These are phyloP conservation scores for Xylaria venustula DNA, from an alignment of 495 filamentous ascomycete genomes.

Conservation along the genomic window DNA sequence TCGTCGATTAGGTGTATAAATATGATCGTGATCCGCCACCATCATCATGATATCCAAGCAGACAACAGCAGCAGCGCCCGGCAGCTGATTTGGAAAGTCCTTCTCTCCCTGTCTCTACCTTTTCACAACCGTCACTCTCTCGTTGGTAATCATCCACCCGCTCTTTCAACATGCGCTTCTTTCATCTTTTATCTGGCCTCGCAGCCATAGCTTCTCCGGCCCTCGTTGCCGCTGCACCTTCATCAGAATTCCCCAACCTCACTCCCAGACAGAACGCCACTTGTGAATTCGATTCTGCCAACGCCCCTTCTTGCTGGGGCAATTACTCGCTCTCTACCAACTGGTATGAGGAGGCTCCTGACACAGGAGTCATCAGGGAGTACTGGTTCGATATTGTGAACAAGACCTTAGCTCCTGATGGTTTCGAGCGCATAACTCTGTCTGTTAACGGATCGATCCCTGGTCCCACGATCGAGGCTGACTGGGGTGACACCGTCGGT, in stretches of 20 bases:
- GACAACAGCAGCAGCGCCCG: constrained; percentile 6
- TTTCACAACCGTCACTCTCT: background rate
- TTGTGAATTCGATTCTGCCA: constrained; percentile 23
- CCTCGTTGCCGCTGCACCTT: constrained; percentile 11
- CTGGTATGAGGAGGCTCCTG: constrained; percentile 27
- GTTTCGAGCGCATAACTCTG: constrained; percentile 38
- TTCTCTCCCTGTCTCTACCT: too few relatives aligned
- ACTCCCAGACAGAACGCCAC: constrained; percentile 11
- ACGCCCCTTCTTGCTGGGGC: constrained; percentile 24
- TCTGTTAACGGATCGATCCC: constrained; percentile 47
- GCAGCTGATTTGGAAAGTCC: constrained; percentile 7
- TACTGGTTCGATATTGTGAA: constrained; percentile 47
- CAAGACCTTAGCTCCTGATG: constrained; percentile 49
- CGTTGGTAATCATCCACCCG: background rate
- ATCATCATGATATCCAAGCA: background rate
- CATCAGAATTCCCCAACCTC: background rate
- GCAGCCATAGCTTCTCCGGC: constrained; percentile 7
- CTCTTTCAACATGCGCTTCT: constrained; percentile 16
- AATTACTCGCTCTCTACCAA: constrained; percentile 28
- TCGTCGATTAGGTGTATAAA: constrained; percentile 8
- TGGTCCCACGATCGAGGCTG: constrained; percentile 39
- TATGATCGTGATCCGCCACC: background rate
- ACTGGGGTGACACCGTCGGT: constrained; percentile 48
- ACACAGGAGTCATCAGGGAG: constrained; percentile 45
- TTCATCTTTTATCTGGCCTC: constrained; percentile 5